A percentile compares a stretch with the other conserved stretches of the same genome.
Evolutionary conservation across 78 protist genomes (phyloP).

Genomic region (Emiliania huxleyi): DNA sequence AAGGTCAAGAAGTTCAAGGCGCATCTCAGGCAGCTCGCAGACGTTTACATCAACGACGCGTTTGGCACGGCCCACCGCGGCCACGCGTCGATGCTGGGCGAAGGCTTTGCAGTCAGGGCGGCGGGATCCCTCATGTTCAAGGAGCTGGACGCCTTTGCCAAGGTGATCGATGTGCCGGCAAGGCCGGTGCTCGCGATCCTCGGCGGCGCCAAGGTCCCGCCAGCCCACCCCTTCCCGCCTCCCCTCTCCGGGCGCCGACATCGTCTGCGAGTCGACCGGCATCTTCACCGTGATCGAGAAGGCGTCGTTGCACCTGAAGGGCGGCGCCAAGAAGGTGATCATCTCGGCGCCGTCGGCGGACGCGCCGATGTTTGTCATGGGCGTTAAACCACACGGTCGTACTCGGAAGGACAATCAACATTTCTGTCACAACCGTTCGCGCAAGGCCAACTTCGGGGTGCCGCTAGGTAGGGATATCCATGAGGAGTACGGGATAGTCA

Average conservation of each 20-base stretch:
- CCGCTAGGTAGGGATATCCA: slow-evolving; percentile 96
- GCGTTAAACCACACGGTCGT: no score
- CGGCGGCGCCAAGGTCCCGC: slow-evolving; percentile 97
- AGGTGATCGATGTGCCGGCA: slow-evolving; percentile 78
- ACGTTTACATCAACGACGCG: slow-evolving; percentile 96
- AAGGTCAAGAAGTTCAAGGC: slow-evolving; percentile 85
- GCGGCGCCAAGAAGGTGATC: slow-evolving; percentile 77
- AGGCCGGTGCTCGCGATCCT: slow-evolving; percentile 95
- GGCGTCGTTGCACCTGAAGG: slow-evolving; percentile 85
- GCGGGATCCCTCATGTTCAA: slow-evolving; percentile 93
- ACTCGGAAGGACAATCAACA: no score
- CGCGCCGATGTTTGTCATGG: slow-evolving; percentile 97
- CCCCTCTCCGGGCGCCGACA: slow-evolving; percentile 83
- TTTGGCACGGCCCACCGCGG: slow-evolving; percentile 99
- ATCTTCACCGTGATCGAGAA: slow-evolving; percentile 84
- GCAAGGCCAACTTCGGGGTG: slow-evolving; percentile 99
- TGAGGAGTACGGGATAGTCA: slow-evolving; percentile 91
- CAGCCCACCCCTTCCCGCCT: no score
- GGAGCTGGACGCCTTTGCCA: slow-evolving; percentile 94
- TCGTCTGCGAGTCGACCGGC: slow-evolving; percentile 99
- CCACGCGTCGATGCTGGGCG: slow-evolving; percentile 78
- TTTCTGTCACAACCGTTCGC: slow-evolving; percentile 98
- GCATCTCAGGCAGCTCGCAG: slow-evolving; percentile 88
- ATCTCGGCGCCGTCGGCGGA: slow-evolving; percentile 98
- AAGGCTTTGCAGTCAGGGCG: slow-evolving; percentile 71